phyloP scores from a whole-genome alignment of 2,329 filamentous ascomycete genomes.

The Trichophyton simii region DNA sequence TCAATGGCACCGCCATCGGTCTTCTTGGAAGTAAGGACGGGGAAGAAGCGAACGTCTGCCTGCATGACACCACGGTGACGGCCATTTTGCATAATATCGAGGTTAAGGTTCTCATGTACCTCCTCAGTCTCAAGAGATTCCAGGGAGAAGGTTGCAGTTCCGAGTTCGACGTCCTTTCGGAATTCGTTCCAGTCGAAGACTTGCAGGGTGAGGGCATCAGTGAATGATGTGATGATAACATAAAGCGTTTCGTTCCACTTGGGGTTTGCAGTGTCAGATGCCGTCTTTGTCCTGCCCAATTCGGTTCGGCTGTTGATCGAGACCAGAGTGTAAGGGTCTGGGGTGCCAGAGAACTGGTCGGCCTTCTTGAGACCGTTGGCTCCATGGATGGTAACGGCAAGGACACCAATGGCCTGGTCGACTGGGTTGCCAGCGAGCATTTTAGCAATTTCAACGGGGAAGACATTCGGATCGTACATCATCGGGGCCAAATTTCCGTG shows the following conservation, averaged over 20 bases:
- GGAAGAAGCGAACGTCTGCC: conserved; percentile 87
- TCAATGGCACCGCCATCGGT: conserved; percentile 66
- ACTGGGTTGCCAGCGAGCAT: conserved; percentile 90
- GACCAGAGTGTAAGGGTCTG: conserved; percentile 78
- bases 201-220: conserved; percentile 72
- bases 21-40: conserved; percentile 57
- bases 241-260: conserved; percentile 96
- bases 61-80: conserved; percentile 69
- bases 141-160: conserved; percentile 69
- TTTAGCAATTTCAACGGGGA: conserved; percentile 96
- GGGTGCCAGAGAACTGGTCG: conserved; percentile 82
- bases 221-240: conserved; percentile 82
- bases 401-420: conserved; percentile 87
- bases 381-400: conserved; percentile 82
- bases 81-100: conserved; percentile 75
- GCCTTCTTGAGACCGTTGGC: conserved; percentile 88
- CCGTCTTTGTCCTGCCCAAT: conserved; percentile 76
- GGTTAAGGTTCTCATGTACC: conserved; percentile 68
- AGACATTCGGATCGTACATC: conserved; percentile 97
- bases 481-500: conserved; percentile 88
- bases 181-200: conserved; percentile 90
- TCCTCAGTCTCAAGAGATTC: conserved; percentile 66
- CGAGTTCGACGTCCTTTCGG: conserved; percentile 92
- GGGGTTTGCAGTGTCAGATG: conserved; percentile 73
- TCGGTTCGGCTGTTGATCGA: conserved; percentile 72